Conservation (phyloP, 768 basidiomycete genomes). For the Sarcodon sp. region DNA sequence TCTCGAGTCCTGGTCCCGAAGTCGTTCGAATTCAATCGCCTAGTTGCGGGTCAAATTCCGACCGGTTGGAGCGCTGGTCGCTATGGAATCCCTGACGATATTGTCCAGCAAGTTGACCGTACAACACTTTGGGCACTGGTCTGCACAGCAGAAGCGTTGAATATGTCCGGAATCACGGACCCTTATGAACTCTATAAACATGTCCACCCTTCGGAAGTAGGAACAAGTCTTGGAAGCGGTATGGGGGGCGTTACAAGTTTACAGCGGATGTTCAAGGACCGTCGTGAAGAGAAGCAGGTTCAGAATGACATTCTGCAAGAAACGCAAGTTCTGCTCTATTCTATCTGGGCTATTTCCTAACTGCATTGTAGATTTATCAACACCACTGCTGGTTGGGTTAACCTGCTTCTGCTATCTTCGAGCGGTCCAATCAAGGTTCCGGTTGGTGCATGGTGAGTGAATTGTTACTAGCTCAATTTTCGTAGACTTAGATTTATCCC, state of each 20-base stretch:
- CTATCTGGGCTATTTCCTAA: neutral
- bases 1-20: constrained; percentile 90
- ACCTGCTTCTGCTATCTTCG: constrained; percentile 87
- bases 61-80: constrained; percentile 96
- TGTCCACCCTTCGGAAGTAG: constrained; percentile 93
- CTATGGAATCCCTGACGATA: constrained; percentile 95
- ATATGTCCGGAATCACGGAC: constrained; percentile 94
- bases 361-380: constrained; percentile 76
- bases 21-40: constrained; percentile 87
- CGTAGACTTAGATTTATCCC: constrained; percentile 1
- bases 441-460: constrained; percentile 86
- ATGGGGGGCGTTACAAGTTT: constrained; percentile 94
- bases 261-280: constrained; percentile 97
- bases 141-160: constrained; percentile 89
- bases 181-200: constrained; percentile 97
- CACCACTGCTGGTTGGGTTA: constrained; percentile 97
- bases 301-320: constrained; percentile 98
- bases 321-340: constrained; percentile 46
- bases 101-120: constrained; percentile 88
- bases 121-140: constrained; percentile 91
- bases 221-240: constrained; percentile 87
- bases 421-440: constrained; percentile 98
- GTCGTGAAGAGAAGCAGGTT: constrained; percentile 94
- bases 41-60: constrained; percentile 92
- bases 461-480: neutral